Conservation (phyloP, 2,329 filamentous ascomycete species). For the Macrophomina phaseolina region DNA sequence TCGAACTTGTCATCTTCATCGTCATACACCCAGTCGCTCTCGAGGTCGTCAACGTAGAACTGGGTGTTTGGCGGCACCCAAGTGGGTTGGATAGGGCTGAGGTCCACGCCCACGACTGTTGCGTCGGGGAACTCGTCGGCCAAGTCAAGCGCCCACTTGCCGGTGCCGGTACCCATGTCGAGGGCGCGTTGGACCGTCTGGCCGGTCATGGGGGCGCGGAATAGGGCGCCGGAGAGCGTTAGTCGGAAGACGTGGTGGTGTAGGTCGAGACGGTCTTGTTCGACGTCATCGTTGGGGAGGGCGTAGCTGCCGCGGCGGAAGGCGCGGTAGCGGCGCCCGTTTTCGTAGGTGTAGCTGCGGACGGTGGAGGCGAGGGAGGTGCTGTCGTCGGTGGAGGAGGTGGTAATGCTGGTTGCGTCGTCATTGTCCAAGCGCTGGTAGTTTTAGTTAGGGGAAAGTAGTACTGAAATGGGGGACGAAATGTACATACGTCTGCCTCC, state of each 20-base stretch:
- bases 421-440: no score
- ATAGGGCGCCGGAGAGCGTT: constrained; percentile 24
- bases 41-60: constrained; percentile 34
- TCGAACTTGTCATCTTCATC: constrained; percentile 53
- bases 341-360: no score
- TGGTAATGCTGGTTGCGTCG: no score
- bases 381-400: no score
- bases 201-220: constrained; percentile 31
- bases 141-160: constrained; percentile 44
- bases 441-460: no score
- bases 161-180: constrained; percentile 42
- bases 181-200: constrained; percentile 33
- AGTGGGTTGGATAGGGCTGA: constrained; percentile 36
- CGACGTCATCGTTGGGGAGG: constrained; percentile 30
- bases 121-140: constrained; percentile 41
- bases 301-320: constrained; percentile 29
- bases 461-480: no score
- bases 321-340: no score
- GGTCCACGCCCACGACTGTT: constrained; percentile 39
- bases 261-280: constrained; percentile 26
- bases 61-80: constrained; percentile 42
- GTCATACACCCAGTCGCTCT: constrained; percentile 32
- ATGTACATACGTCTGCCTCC: no score
- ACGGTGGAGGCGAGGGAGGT: no score
- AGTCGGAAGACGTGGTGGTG: constrained; percentile 12